Evolutionary conservation across 1,284 basidiomycete species (phyloP).

Genomic region (Malassezia pachydermatis): DNA sequence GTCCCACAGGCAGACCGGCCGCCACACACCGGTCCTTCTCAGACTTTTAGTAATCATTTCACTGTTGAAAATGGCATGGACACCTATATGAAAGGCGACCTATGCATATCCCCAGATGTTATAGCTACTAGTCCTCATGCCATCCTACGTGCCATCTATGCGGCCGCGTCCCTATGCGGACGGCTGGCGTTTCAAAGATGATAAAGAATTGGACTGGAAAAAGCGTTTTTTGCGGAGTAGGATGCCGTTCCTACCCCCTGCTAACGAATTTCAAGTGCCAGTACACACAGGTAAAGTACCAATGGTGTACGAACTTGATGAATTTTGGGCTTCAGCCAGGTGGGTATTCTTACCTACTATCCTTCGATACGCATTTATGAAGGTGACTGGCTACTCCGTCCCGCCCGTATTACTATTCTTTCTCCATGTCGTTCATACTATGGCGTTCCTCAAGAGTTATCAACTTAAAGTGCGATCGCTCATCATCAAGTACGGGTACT

Average conservation of each 20-base stretch:
- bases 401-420: slow-evolving; percentile 24
- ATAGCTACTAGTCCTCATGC: too few relatives aligned
- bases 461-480: slow-evolving; percentile 18
- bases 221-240: too few relatives aligned
- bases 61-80: too few relatives aligned
- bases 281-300: slow-evolving; percentile 18
- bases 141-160: too few relatives aligned
- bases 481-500: slow-evolving; percentile 24
- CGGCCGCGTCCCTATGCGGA: neutral
- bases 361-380: slow-evolving; percentile 22
- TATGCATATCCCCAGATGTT: too few relatives aligned
- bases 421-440: slow-evolving; percentile 20
- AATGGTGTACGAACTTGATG: slow-evolving; percentile 25
- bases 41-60: too few relatives aligned
- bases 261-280: neutral
- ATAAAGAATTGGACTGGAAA: too few relatives aligned
- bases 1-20: too few relatives aligned
- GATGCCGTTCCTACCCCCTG: neutral
- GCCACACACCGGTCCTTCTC: too few relatives aligned
- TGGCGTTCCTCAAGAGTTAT: slow-evolving; percentile 17
- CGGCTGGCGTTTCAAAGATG: neutral
- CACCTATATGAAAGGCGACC: too few relatives aligned
- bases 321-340: slow-evolving; percentile 21
- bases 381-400: slow-evolving; percentile 20
- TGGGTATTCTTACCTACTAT: slow-evolving; percentile 22